These are phyloP conservation scores for Pogostemon cablin DNA, from an alignment of 257 asterid species.

Conservation along the genomic window DNA sequence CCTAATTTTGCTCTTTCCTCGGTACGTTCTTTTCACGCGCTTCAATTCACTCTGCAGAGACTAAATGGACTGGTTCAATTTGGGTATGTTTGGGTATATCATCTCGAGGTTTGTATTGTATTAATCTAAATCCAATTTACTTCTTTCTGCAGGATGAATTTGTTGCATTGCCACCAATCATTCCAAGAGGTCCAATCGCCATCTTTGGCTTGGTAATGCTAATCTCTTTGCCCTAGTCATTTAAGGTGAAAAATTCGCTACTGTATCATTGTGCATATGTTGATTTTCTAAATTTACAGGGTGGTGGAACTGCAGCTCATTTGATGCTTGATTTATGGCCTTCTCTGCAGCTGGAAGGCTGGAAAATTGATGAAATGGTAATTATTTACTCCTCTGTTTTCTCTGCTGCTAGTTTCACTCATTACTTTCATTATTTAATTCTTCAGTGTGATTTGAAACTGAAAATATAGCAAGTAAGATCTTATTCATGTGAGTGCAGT, in stretches of 20 bases:
- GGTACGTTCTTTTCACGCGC: not conserved
- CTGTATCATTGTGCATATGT: not conserved
- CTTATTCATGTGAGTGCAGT: not conserved
- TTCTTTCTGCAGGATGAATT: slow-evolving; percentile 65
- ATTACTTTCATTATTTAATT: not conserved
- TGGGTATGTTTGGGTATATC: slow-evolving; percentile 52
- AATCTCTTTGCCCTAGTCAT: slow-evolving; percentile 20
- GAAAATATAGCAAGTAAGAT: not conserved
- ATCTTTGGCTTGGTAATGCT: slow-evolving; percentile 78
- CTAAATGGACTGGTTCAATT: slow-evolving; percentile 73
- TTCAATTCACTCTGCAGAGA: slow-evolving; percentile 7
- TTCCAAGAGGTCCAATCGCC: slow-evolving; percentile 75
- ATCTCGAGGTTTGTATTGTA: not conserved
- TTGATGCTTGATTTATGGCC: slow-evolving; percentile 80
- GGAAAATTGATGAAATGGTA: slow-evolving; percentile 85
- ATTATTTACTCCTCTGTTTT: not conserved
- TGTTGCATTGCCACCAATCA: slow-evolving; percentile 63
- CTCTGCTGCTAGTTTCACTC: slow-evolving; percentile 12
- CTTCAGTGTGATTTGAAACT: not conserved
- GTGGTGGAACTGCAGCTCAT: slow-evolving; percentile 87
- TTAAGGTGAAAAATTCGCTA: slow-evolving; percentile 17
- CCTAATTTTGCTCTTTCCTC: not conserved
- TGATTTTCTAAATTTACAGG: slow-evolving; percentile 42
- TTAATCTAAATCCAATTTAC: slow-evolving; percentile 1
- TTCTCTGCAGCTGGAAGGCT: slow-evolving; percentile 74